Evolutionary conservation across 768 basidiomycete genomes (phyloP), one percentile per base, ranked within the genome.

Genomic region (Boletales sp.): DNA sequence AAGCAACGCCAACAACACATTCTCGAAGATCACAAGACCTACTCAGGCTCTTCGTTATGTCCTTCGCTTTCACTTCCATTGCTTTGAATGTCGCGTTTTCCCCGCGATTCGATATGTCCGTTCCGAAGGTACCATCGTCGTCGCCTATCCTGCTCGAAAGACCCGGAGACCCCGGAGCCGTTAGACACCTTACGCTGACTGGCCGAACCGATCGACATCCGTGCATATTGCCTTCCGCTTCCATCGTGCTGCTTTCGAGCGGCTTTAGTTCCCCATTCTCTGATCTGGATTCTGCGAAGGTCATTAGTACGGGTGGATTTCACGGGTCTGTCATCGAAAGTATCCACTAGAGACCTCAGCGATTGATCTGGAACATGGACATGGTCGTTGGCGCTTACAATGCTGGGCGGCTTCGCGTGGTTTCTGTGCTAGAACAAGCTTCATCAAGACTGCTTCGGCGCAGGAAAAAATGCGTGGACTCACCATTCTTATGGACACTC

Each of bases 121-220:
- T 13, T 14, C 10, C 18, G 57, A 44, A 50, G 11, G 43, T 55
- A 63, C 60, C 53, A 54, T 36, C 48, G 54, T 32, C 51, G 48
- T 13, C 53, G 51, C 40, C 32, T 53, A 32, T 45, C 50, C 10
- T 27, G 41, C 13, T 15, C 12, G 34, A 27, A 27, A 27, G 24
- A 6, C 24, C 24, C 40, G 27, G 53, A 21, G 4, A 5, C 31
- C 24, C 24, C 40, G 27, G 53, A 21, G 4, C 7, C 31, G 10
- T 48, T 44, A 14, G 53, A 42, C 21, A 29, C 4, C 17, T 43
- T 30, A 21, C 34, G 51, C 48, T 40, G 52, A 19, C 38, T 8
- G 10, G 57, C 39, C 12, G 52, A 47, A 24, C 56, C 55, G 5
- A 55, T 55, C 15, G 62, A 55, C 56, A 61, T 63, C 44, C 63